Percentiles rank a stretch among this genome's conserved stretches.
phyloP scores from a whole-genome alignment of 2,329 filamentous ascomycete species.

The Xylaria sp. region DNA sequence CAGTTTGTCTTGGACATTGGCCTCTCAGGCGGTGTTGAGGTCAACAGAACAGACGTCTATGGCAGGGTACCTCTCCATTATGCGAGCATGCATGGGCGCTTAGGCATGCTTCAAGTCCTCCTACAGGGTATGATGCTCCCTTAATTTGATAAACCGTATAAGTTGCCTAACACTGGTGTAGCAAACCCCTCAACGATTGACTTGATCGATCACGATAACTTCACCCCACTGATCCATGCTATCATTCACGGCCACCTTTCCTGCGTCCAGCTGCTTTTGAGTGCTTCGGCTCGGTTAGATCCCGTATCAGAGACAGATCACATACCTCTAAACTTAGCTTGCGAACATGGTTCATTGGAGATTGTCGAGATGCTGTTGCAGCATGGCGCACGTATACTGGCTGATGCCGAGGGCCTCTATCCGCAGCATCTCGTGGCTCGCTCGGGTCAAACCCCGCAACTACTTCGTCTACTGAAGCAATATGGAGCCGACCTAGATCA shows the following conservation, averaged over 20 bases:
- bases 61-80: slow-evolving; percentile 93
- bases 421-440: slow-evolving; percentile 96
- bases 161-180: slow-evolving; percentile 38
- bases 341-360: slow-evolving; percentile 85
- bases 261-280: slow-evolving; percentile 80
- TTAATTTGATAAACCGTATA: not conserved
- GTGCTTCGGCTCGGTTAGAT: slow-evolving; percentile 81
- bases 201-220: slow-evolving; percentile 93
- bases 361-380: slow-evolving; percentile 86
- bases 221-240: slow-evolving; percentile 92
- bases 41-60: slow-evolving; percentile 87
- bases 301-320: slow-evolving; percentile 87
- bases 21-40: slow-evolving; percentile 75
- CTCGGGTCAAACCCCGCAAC: slow-evolving; percentile 79
- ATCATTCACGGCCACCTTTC: slow-evolving; percentile 86
- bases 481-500: slow-evolving; percentile 92
- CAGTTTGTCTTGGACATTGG: slow-evolving; percentile 77
- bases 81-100: slow-evolving; percentile 89
- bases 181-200: slow-evolving; percentile 79
- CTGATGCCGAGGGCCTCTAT: slow-evolving; percentile 93
- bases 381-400: slow-evolving; percentile 79
- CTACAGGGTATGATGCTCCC: slow-evolving; percentile 59
- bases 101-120: slow-evolving; percentile 80
- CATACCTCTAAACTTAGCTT: slow-evolving; percentile 91
- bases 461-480: slow-evolving; percentile 79